Percentiles rank a stretch among this genome's conserved stretches.
These are phyloP conservation scores for Lactifluus pinguis DNA, from an alignment of 768 basidiomycete species.

Conservation along the genomic window DNA sequence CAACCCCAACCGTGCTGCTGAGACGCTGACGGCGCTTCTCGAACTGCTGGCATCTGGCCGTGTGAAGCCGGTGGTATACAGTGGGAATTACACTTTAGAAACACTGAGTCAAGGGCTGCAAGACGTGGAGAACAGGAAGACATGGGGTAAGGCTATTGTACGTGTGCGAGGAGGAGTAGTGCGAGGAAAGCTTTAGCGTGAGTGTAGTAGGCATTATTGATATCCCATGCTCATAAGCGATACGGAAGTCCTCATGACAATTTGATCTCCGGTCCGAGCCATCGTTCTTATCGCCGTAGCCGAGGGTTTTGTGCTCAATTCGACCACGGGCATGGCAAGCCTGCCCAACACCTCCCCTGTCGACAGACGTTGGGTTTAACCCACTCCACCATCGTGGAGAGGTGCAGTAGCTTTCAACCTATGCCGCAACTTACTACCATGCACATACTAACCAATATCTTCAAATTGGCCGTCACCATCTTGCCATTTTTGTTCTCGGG, in stretches of 20 bases:
- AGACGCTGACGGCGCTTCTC: constrained; percentile 67
- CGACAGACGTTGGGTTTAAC: too few relatives aligned
- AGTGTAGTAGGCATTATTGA: too few relatives aligned
- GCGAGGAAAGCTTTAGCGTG: constrained; percentile 36
- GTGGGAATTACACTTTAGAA: constrained; percentile 61
- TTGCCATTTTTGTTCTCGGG: neutral
- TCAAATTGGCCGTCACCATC: neutral
- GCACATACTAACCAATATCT: neutral
- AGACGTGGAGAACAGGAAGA: constrained; percentile 74
- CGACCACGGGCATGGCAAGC: too few relatives aligned
- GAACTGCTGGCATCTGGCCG: constrained; percentile 60
- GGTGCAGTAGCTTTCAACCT: too few relatives aligned
- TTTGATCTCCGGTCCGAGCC: too few relatives aligned
- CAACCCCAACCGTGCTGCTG: constrained; percentile 53
- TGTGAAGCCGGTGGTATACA: constrained; percentile 61
- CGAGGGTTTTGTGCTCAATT: too few relatives aligned
- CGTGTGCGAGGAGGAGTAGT: constrained; percentile 45
- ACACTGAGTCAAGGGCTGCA: constrained; percentile 54
- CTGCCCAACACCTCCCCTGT: too few relatives aligned
- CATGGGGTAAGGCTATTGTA: constrained; percentile 87
- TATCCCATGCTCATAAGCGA: neutral
- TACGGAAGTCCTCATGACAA: neutral
- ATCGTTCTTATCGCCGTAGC: too few relatives aligned
- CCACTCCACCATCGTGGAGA: too few relatives aligned
- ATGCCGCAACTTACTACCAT: neutral